Percentiles rank a stretch among this genome's conserved stretches.
Conservation (phyloP, 1,139 yeast genomes). For the Yamadazyma trypodendri region DNA sequence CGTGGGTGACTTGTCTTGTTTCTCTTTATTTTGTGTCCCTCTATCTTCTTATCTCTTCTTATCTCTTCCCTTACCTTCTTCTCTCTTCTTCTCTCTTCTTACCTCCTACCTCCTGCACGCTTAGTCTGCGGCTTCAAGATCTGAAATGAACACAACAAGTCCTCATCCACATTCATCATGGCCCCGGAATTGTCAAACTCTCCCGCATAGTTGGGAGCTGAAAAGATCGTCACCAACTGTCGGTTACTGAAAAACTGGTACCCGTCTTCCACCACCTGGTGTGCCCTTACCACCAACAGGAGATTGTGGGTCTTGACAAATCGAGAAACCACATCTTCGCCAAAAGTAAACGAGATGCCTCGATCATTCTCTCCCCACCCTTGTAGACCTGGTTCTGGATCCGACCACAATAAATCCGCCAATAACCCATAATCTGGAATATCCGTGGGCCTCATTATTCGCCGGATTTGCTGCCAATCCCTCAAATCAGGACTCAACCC, state of each 20-base stretch:
- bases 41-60: too few relatives aligned
- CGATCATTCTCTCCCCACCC: slow-evolving; percentile 99
- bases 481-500: slow-evolving; percentile 96
- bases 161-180: slow-evolving; percentile 98
- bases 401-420: slow-evolving; percentile 96
- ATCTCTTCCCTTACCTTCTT: too few relatives aligned
- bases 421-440: slow-evolving; percentile 95
- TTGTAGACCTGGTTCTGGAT: slow-evolving; percentile 94
- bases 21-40: too few relatives aligned
- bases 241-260: slow-evolving; percentile 95
- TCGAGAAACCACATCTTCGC: slow-evolving; percentile 96
- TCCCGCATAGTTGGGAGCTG: slow-evolving; percentile 98
- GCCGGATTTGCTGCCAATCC: slow-evolving; percentile 96
- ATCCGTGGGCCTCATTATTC: slow-evolving; percentile 98
- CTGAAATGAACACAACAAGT: slow-evolving; percentile 94
- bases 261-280: slow-evolving; percentile 98
- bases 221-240: slow-evolving; percentile 89
- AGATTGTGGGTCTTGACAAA: slow-evolving; percentile 93
- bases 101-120: too few relatives aligned
- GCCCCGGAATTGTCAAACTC: slow-evolving; percentile 99
- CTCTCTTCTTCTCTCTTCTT: too few relatives aligned
- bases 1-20: too few relatives aligned
- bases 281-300: slow-evolving; percentile 97
- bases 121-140: slow-evolving; percentile 94
- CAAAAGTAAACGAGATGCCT: slow-evolving; percentile 96